Conservation (phyloP, 2,329 filamentous ascomycete species). For the Fusarium solani-melongenae region DNA sequence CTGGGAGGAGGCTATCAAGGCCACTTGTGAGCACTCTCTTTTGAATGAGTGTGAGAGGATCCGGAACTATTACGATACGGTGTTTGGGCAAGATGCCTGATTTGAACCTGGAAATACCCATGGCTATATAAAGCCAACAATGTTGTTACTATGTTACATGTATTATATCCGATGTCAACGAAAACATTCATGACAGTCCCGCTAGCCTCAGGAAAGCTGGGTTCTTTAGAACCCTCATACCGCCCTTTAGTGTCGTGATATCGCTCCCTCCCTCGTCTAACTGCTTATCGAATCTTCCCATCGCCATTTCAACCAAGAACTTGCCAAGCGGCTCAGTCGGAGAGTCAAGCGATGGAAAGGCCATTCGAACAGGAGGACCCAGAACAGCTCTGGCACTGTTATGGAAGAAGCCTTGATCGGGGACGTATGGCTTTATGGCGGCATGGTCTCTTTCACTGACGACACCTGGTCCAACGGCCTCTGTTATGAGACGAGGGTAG, state of each 20-base stretch:
- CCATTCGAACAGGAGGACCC: conserved; percentile 1
- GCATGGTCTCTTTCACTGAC: conserved; percentile 28
- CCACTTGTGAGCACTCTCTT: conserved; percentile 26
- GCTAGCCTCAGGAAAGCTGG: conserved; percentile 10
- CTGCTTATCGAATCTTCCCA: conserved; percentile 23
- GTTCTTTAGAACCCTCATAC: conserved; percentile 29
- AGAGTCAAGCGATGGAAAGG: conserved; percentile 6
- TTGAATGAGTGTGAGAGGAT: conserved; percentile 38
- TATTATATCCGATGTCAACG: neutral
- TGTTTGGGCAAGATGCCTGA: conserved; percentile 20
- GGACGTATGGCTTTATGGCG: conserved; percentile 23
- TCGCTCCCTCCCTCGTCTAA: neutral
- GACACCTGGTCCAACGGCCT: conserved; percentile 21
- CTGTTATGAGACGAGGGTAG: conserved; percentile 6
- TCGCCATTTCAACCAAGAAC: conserved; percentile 27
- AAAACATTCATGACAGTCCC: neutral
- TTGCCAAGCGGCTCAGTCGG: conserved; percentile 27
- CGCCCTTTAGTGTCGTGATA: conserved; percentile 18
- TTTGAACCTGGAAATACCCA: neutral
- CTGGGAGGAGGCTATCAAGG: conserved; percentile 40
- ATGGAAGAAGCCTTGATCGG: conserved; percentile 7
- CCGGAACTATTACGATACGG: conserved; percentile 33
- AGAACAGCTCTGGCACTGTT: neutral
- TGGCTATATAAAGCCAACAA: neutral
- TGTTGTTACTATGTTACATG: neutral